These are phyloP conservation scores for Collybia mongolica DNA, from an alignment of 768 basidiomycete species.

Conservation along the genomic window DNA sequence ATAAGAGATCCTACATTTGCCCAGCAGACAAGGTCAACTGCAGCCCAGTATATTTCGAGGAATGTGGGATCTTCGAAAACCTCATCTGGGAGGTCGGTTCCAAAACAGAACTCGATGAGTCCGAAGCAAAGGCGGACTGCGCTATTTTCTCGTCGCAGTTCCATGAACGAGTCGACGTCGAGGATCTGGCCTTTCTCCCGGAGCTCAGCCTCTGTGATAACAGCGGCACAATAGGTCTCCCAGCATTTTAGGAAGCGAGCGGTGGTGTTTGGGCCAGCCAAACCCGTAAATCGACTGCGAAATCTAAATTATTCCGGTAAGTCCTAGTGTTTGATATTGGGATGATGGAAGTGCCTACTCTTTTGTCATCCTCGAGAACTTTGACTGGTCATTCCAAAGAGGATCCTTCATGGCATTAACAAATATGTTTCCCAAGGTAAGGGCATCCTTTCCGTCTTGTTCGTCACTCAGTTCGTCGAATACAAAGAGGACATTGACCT, in stretches of 20 bases:
- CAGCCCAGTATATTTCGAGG: constrained; percentile 53
- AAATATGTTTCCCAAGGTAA: constrained; percentile 49
- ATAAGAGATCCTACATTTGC: constrained; percentile 50
- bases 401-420: constrained; percentile 51
- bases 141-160: constrained; percentile 67
- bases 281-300: constrained; percentile 42
- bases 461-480: constrained; percentile 72
- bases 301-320: constrained; percentile 39
- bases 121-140: constrained; percentile 64
- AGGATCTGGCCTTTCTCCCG: constrained; percentile 58
- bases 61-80: constrained; percentile 58
- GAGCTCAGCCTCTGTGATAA: constrained; percentile 60
- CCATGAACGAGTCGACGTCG: constrained; percentile 49
- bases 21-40: constrained; percentile 68
- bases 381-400: constrained; percentile 54
- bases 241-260: constrained; percentile 52
- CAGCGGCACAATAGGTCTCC: constrained; percentile 55
- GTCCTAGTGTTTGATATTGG: neutral
- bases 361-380: constrained; percentile 56
- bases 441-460: constrained; percentile 55
- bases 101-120: constrained; percentile 59
- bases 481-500: constrained; percentile 64
- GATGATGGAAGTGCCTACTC: constrained; percentile 40
- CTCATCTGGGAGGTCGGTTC: constrained; percentile 61
- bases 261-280: constrained; percentile 44